Evolutionary conservation across 2,329 filamentous ascomycete species (phyloP).

Genomic region (Exserohilum turcica): DNA sequence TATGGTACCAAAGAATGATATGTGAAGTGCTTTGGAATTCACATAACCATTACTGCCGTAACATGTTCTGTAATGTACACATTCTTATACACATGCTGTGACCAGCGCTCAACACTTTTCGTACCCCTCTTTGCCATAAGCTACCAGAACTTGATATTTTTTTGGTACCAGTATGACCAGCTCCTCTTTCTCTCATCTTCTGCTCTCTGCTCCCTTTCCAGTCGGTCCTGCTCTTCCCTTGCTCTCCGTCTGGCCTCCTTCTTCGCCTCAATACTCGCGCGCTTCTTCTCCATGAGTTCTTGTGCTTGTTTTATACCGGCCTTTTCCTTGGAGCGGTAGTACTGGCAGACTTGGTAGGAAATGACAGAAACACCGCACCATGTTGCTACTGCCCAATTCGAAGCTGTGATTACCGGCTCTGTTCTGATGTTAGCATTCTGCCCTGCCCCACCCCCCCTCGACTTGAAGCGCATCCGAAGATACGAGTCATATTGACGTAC

Average conservation of each 20-base stretch:
- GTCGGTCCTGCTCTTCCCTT: constrained; percentile 50
- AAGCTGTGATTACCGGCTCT: constrained; percentile 68
- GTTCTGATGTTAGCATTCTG: constrained; percentile 22
- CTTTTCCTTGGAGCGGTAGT: constrained; percentile 72
- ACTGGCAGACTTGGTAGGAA: constrained; percentile 85
- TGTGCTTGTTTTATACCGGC: constrained; percentile 84
- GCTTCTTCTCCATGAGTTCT: constrained; percentile 77
- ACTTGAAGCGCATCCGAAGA: not conserved
- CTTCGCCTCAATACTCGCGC: constrained; percentile 55
- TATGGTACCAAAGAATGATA: not conserved
- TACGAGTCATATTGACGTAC: constrained; percentile 54
- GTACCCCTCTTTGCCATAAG: not conserved
- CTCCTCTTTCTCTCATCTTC: constrained; percentile 45
- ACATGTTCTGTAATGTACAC: constrained; percentile 7
- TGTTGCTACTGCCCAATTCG: constrained; percentile 83
- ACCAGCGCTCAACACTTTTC: not conserved
- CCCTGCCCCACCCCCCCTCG: not conserved
- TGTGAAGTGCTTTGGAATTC: no score
- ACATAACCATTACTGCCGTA: not conserved
- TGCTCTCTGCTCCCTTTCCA: constrained; percentile 31
- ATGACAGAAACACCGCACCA: constrained; percentile 73
- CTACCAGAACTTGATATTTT: constrained; percentile 46
- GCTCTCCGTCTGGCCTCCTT: constrained; percentile 52
- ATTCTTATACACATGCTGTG: constrained; percentile 30
- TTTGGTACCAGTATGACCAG: constrained; percentile 46